Conservation (phyloP, 2,329 filamentous ascomycete species). For the Apiospora malaysiana region DNA sequence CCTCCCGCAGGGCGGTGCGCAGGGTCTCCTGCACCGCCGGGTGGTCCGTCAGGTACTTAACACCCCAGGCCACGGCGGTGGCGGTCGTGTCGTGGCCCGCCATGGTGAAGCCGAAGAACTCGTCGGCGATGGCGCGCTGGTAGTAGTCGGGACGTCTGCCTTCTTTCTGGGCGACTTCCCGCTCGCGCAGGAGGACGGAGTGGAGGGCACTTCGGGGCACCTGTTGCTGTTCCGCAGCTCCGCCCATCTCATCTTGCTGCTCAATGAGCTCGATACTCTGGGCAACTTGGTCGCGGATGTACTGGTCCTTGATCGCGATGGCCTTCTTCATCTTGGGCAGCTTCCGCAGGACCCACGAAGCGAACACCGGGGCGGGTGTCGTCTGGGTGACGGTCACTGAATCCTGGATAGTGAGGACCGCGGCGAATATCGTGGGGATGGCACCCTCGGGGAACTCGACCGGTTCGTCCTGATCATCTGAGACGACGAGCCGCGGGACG, state of each 20-base stretch:
- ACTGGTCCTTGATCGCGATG: not conserved
- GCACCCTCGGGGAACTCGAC: not conserved
- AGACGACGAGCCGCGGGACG: not conserved
- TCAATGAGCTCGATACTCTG: not conserved
- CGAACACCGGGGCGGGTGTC: not conserved
- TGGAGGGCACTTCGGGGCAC: not conserved
- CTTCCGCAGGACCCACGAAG: not conserved
- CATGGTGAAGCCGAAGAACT: slow-evolving; percentile 21
- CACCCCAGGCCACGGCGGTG: slow-evolving; percentile 10
- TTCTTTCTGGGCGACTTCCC: not conserved
- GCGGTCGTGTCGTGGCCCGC: slow-evolving; percentile 22
- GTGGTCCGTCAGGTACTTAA: slow-evolving; percentile 17
- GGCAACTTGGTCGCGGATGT: not conserved
- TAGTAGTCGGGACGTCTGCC: slow-evolving; percentile 2
- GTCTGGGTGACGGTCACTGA: not conserved
- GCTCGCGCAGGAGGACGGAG: not conserved
- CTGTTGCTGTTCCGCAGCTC: not conserved
- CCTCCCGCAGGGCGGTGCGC: slow-evolving; percentile 21
- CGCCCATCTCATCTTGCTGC: slow-evolving; percentile 9
- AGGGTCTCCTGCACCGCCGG: slow-evolving; percentile 26
- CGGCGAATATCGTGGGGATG: not conserved
- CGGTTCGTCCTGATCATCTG: not conserved
- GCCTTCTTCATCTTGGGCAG: slow-evolving; percentile 11
- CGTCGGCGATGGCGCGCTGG: slow-evolving; percentile 17
- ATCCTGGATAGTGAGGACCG: not conserved